Evolutionary conservation across 2,329 filamentous ascomycete genomes (phyloP).

Genomic region (Sordariomycetes sp.): DNA sequence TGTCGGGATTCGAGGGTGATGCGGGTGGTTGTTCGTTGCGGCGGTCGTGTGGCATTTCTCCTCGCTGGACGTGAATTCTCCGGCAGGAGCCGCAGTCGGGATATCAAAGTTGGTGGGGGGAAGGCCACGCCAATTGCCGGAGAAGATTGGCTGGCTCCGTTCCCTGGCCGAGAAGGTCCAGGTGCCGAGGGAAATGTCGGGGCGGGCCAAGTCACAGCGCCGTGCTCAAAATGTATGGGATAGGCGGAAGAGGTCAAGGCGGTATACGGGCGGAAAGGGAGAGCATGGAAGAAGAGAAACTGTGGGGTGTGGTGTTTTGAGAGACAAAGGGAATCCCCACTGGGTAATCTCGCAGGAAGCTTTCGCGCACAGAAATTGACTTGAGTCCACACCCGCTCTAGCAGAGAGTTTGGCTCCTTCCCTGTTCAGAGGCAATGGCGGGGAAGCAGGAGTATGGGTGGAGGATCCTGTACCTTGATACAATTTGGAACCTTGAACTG

Average conservation of each 20-base stretch:
- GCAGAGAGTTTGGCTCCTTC: neutral
- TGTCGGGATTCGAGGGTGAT: neutral
- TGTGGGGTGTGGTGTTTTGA: neutral
- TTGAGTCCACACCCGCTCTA: neutral
- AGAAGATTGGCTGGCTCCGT: neutral
- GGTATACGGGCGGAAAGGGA: neutral
- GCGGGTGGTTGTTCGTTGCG: neutral
- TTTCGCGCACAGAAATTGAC: neutral
- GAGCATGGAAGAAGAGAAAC: neutral
- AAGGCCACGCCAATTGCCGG: neutral
- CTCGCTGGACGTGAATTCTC: neutral
- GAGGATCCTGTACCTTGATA: neutral
- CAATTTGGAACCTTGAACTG: neutral
- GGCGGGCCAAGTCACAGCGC: neutral
- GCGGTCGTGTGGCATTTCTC: conserved; percentile 1
- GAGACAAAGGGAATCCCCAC: neutral
- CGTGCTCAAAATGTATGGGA: neutral
- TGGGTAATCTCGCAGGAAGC: neutral
- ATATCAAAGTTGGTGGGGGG: neutral
- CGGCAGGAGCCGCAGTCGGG: neutral
- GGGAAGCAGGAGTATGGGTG: neutral
- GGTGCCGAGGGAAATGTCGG: neutral
- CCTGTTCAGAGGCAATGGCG: neutral
- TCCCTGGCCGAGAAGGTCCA: conserved; percentile 4
- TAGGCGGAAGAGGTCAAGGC: neutral